phyloP scores from a whole-genome alignment of 805 yeast genomes.

The Saturnispora mendoncae region DNA sequence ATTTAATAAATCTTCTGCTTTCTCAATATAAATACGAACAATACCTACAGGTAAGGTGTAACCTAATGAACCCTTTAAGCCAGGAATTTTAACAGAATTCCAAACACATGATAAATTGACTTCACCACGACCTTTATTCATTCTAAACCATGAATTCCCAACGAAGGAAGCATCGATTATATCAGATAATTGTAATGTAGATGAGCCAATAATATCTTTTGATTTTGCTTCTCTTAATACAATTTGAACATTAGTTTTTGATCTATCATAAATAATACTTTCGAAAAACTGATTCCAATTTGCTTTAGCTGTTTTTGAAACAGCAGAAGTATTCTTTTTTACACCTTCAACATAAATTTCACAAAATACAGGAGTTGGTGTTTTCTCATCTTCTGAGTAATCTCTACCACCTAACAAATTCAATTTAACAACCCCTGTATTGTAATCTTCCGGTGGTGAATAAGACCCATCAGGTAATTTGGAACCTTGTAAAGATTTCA shows the following conservation, averaged over 20 bases:
- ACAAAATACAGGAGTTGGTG: slow-evolving; percentile 53
- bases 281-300: slow-evolving; percentile 47
- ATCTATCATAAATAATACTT: slow-evolving; percentile 64
- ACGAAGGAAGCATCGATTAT: slow-evolving; percentile 71
- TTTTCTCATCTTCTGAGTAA: slow-evolving; percentile 31
- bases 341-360: slow-evolving; percentile 64
- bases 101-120: slow-evolving; percentile 61
- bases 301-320: slow-evolving; percentile 56
- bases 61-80: slow-evolving; percentile 64
- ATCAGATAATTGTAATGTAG: slow-evolving; percentile 50
- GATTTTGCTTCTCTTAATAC: slow-evolving; percentile 56
- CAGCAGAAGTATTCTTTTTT: slow-evolving; percentile 46
- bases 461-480: slow-evolving; percentile 71
- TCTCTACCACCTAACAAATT: slow-evolving; percentile 58
- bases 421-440: slow-evolving; percentile 81
- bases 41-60: slow-evolving; percentile 95
- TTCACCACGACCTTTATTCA: slow-evolving; percentile 64
- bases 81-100: slow-evolving; percentile 74
- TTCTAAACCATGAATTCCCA: slow-evolving; percentile 68
- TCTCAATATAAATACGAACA: slow-evolving; percentile 59
- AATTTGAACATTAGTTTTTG: slow-evolving; percentile 59
- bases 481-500: slow-evolving; percentile 61
- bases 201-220: slow-evolving; percentile 48
- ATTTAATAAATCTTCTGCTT: slow-evolving; percentile 70
- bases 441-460: slow-evolving; percentile 82